Evolutionary conservation across 192 early-diverging fungal genomes (phyloP), one percentile per base, ranked within the genome.

Genomic region (Gaertneriomyces sp.): DNA sequence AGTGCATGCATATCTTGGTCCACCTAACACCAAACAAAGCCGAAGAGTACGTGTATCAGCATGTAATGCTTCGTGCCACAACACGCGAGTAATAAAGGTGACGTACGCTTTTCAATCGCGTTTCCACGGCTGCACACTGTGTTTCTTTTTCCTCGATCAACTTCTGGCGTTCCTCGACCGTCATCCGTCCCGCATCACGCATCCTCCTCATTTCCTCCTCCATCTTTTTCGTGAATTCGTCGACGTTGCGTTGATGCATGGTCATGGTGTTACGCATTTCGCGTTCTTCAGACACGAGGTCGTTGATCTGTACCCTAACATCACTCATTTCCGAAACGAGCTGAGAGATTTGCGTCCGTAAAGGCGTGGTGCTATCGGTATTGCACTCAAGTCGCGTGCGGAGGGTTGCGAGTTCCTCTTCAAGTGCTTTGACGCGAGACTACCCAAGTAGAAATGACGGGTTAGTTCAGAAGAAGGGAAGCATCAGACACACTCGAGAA

Each of bases 151-250:
- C 17, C 16, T 69, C 61, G 74, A 8, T 76, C 76, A 47, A 49
- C 25, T 33, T 33, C 25, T 2, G 25, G 25, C 25, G 25, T 33
- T 33, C 39, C 14, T 66, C 65, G 74, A n/a, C 63, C 54, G 5
- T 61, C 58, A 10, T 74, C 70, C 25, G 25, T 33, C 25, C 25
- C 25, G 25, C 25, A 33, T 33, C 25, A 2, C 25, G 25, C 25
- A 85, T 46, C 58, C 79, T 80, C 4, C 62, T 68, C 33, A 71
- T 69, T 43, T 86, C 83, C 14, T 80, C 81, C 8, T 75, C 60
- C 17, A 88, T 74, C 2, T 43, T 14, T 9, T 19, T 19, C 9
- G 66, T 58, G 6, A 88, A 54, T 14, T 69, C 55, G 4, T 76
- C 60, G 6, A 46, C 25, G 33, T 53, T 59, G 12, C 40, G 33